Conservation (phyloP, 176 grass and related monocot species). For the Cenchrus americanus region DNA sequence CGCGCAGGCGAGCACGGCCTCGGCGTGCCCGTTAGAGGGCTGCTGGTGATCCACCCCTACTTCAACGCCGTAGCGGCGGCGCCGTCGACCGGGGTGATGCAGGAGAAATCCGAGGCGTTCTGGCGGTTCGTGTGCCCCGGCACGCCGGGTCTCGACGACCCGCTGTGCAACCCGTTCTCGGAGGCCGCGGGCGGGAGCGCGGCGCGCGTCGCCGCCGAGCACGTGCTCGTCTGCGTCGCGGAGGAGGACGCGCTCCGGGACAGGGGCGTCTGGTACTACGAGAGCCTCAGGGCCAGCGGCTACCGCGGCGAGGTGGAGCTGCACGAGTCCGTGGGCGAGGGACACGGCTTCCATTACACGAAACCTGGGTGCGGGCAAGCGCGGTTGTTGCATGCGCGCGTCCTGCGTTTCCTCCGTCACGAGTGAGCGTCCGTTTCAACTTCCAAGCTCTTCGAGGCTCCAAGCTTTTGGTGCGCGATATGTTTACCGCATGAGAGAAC, state of each 20-base stretch:
- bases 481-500: too few relatives aligned
- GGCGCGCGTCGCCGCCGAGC: slow-evolving; percentile 41
- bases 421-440: too few relatives aligned
- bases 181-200: slow-evolving; percentile 47
- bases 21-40: slow-evolving; percentile 41
- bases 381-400: slow-evolving; percentile 35
- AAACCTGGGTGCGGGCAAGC: slow-evolving; percentile 45
- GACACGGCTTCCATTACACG: slow-evolving; percentile 52
- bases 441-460: too few relatives aligned
- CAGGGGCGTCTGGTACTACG: slow-evolving; percentile 65
- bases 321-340: slow-evolving; percentile 53
- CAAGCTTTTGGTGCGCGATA: too few relatives aligned
- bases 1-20: slow-evolving; percentile 42
- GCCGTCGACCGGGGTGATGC: slow-evolving; percentile 29
- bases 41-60: slow-evolving; percentile 60
- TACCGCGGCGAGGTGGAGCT: slow-evolving; percentile 63
- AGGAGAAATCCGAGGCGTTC: slow-evolving; percentile 36
- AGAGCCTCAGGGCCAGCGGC: slow-evolving; percentile 53
- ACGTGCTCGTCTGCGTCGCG: slow-evolving; percentile 63
- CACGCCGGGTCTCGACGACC: slow-evolving; percentile 68
- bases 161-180: slow-evolving; percentile 63
- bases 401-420: slow-evolving; percentile 40
- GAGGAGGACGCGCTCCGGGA: slow-evolving; percentile 65
- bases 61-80: slow-evolving; percentile 46
- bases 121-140: slow-evolving; percentile 61